Evolutionary conservation across 2,329 filamentous ascomycete genomes (phyloP).

Genomic region (Alternaria tenuissima): DNA sequence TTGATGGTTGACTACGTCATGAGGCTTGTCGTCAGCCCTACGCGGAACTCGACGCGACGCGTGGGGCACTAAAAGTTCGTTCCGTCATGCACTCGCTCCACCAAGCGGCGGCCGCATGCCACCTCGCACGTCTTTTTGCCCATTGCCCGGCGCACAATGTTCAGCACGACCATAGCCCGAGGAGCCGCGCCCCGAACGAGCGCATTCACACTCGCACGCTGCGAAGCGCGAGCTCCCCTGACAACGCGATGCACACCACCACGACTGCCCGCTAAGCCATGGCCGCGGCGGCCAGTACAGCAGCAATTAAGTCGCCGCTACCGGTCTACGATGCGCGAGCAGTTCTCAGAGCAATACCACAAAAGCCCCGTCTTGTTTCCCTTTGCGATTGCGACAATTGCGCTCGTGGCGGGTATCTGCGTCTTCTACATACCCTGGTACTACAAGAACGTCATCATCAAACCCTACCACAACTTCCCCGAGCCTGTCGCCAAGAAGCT

Average conservation of each 20-base stretch:
- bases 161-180: slow-evolving; percentile 44
- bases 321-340: slow-evolving; percentile 34
- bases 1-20: slow-evolving; percentile 11
- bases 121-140: slow-evolving; percentile 23
- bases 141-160: slow-evolving; percentile 42
- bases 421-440: slow-evolving; percentile 57
- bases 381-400: slow-evolving; percentile 46
- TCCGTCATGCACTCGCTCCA: slow-evolving; percentile 32
- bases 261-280: slow-evolving; percentile 33
- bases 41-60: slow-evolving; percentile 31
- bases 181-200: slow-evolving; percentile 33
- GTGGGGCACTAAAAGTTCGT: slow-evolving; percentile 35
- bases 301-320: slow-evolving; percentile 41
- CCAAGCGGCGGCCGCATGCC: slow-evolving; percentile 17
- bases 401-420: slow-evolving; percentile 48
- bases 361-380: slow-evolving; percentile 53
- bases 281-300: slow-evolving; percentile 37
- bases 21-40: slow-evolving; percentile 39
- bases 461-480: slow-evolving; percentile 66
- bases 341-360: slow-evolving; percentile 46
- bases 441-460: slow-evolving; percentile 57
- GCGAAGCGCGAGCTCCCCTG: slow-evolving; percentile 33
- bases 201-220: slow-evolving; percentile 31
- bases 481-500: slow-evolving; percentile 78
- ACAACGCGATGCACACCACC: slow-evolving; percentile 24